These are phyloP conservation scores for Colletotrichum camelliae DNA, from an alignment of 2,329 filamentous ascomycete genomes.

Conservation along the genomic window DNA sequence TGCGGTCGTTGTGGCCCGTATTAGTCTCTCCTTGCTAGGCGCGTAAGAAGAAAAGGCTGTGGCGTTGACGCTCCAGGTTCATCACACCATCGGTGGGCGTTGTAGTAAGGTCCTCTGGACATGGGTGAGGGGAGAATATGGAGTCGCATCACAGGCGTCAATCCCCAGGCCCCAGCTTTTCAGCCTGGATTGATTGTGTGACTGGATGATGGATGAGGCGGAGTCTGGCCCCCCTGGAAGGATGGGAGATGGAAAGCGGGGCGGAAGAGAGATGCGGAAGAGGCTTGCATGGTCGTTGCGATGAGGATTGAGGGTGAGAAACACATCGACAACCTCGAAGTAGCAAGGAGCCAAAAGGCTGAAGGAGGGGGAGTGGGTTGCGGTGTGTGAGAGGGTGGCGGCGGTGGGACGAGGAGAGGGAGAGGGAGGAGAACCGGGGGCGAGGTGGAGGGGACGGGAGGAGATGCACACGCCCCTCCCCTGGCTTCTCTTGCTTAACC, in stretches of 20 bases:
- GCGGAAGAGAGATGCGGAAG: not conserved
- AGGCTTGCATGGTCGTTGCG: slow-evolving; percentile 10
- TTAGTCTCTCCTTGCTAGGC: not conserved
- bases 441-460: not conserved
- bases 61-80: slow-evolving; percentile 5
- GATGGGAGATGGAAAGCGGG: not conserved
- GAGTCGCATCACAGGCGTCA: not conserved
- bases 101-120: not conserved
- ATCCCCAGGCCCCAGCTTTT: not conserved
- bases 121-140: not conserved
- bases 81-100: slow-evolving; percentile 12
- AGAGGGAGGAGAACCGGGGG: not conserved
- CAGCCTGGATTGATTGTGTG: not conserved
- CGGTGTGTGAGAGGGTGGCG: not conserved
- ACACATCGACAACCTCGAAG: not conserved
- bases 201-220: slow-evolving; percentile 1
- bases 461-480: not conserved
- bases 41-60: not conserved
- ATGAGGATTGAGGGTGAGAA: not conserved
- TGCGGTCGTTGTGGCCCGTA: not conserved
- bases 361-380: not conserved
- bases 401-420: not conserved
- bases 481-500: not conserved
- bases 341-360: not conserved
- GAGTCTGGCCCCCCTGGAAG: not conserved